Percentiles rank a stretch among this genome's conserved stretches.
Evolutionary conservation across 495 filamentous ascomycete species (phyloP).

Genomic region (Daldinia caldariorum): DNA sequence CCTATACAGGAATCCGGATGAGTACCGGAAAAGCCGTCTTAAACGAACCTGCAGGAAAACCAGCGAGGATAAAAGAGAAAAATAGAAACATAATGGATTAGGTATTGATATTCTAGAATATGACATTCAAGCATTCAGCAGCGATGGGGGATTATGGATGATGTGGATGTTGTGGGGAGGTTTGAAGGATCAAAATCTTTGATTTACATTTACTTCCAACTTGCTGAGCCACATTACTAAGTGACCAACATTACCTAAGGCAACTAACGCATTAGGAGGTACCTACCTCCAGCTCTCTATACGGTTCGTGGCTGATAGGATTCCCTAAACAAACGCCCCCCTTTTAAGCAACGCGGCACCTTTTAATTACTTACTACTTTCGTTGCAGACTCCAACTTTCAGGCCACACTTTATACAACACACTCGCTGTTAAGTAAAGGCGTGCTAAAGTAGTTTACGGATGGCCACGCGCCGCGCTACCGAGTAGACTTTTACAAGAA

Average conservation of each 20-base stretch:
- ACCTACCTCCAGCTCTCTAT: no score
- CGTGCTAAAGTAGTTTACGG: background rate
- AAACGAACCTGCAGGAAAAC: constrained; percentile 4
- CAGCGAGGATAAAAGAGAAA: constrained; percentile 12
- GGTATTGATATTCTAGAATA: constrained; percentile 5
- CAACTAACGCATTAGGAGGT: no score
- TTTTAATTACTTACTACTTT: background rate
- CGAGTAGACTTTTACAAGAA: background rate
- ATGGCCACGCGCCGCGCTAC: background rate
- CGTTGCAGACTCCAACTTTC: background rate
- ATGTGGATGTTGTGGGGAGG: constrained; percentile 13
- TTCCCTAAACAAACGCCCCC: background rate
- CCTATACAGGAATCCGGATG: background rate
- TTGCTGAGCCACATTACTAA: constrained; percentile 22
- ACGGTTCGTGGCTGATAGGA: constrained; percentile 15
- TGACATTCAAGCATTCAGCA: constrained; percentile 8
- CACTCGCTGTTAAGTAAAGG: background rate
- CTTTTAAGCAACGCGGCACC: constrained; percentile 5
- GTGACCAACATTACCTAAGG: background rate
- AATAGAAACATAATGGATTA: constrained; percentile 21
- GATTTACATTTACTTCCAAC: background rate
- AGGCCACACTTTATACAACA: background rate
- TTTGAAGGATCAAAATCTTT: background rate
- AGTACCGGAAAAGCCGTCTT: background rate
- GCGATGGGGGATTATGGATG: background rate